Evolutionary conservation across 345 rosid genomes (phyloP).

Genomic region (Linum usitatissimum): DNA sequence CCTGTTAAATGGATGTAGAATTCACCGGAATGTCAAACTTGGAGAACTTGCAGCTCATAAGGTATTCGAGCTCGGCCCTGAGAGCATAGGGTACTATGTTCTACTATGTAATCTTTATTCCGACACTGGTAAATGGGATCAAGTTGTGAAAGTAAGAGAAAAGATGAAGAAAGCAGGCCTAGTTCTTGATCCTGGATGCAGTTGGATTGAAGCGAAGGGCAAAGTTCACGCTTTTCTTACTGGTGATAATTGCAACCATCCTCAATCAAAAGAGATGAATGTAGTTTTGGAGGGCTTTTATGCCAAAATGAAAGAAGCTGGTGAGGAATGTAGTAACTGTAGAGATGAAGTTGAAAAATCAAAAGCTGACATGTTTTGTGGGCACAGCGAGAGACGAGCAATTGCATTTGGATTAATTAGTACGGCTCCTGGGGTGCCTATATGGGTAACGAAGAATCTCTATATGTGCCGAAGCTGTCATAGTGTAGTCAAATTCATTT

Average conservation of each 20-base stretch:
- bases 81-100: conserved; percentile 18
- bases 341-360: conserved; percentile 12
- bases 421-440: conserved; percentile 26
- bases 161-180: conserved; percentile 27
- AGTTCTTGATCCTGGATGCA: conserved; percentile 25
- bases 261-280: conserved; percentile 20
- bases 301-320: conserved; percentile 22
- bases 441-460: conserved; percentile 26
- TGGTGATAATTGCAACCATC: conserved; percentile 18
- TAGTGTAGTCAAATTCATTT: conserved; percentile 15
- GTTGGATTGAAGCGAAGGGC: conserved; percentile 27
- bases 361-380: conserved; percentile 18
- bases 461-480: conserved; percentile 25
- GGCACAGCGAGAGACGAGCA: conserved; percentile 26
- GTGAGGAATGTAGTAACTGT: conserved; percentile 12
- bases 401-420: conserved; percentile 20
- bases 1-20: conserved; percentile 25
- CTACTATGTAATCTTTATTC: conserved; percentile 26
- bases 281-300: conserved; percentile 18
- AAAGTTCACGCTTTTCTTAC: conserved; percentile 27
- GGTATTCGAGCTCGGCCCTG: conserved; percentile 16
- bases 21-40: conserved; percentile 18
- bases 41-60: conserved; percentile 26
- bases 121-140: conserved; percentile 26
- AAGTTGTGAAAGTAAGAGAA: conserved; percentile 17